Base-by-base conservation (phyloP, 805 yeast species). In the Dipodascopsis uninucleata region DNA sequence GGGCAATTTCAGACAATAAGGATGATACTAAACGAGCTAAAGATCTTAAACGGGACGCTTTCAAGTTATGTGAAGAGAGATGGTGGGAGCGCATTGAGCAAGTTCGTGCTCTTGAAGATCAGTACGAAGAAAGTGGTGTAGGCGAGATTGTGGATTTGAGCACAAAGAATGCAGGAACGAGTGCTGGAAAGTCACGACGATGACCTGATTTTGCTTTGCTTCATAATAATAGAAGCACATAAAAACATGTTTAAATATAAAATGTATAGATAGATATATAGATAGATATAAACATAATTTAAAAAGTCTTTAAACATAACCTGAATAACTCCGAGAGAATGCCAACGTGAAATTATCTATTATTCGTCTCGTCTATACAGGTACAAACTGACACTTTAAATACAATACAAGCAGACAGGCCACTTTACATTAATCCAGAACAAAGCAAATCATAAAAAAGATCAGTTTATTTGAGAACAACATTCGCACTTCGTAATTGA, bases 81-180 rank as follows among this genome's bases (percentile, higher is more conserved):
- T 90, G 95, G 93, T 90, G 97, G 97, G 97, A 90, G 63, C 83
- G 97, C 70, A 80, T 97, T 68, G 97, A 90, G 58, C 90, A 81
- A 58, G 81, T 90, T 20, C 81, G 94, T 62, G 75, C 79, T 31
- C 84, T 85, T 39, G 98, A 90, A 67, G 97, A 90, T 57, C 78
- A 80, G 61, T 67, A 85, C 57, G 97, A 90, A 65, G 96, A 88
- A 57, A 95, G 95, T 38, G 96, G 95, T 47, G 89, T 87, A 49
- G 94, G 85, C 14, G 95, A 85, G 47, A 81, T 90, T 28, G 70
- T 90, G 6, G 96, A 88, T 61, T 78, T 76, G 58, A 95, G 84
- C 60, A 58, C 72, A 20, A 54, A 40, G 33, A 18, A 17, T 10
- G 16, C 10, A 14, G 31, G 32, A 5, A 20, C 28, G n/a, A n/a